Conservation (phyloP, 805 yeast species). For the Alloascoidea africana region DNA sequence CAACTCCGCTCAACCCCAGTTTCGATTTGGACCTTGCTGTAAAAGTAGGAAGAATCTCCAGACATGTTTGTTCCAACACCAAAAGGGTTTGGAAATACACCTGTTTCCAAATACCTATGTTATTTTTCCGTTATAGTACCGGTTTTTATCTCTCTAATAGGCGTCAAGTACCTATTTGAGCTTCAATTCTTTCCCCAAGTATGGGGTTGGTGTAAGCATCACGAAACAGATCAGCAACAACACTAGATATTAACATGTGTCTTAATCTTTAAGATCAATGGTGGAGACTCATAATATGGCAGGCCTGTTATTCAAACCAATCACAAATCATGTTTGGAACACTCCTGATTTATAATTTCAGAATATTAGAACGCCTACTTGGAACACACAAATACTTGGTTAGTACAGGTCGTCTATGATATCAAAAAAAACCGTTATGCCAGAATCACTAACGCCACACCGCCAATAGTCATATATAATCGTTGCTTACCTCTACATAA, state of each 20-base stretch:
- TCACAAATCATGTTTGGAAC: slow-evolving; percentile 21
- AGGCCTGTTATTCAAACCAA: slow-evolving; percentile 15
- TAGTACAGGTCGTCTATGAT: slow-evolving; percentile 7
- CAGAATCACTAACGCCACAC: no score
- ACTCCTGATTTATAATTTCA: slow-evolving; percentile 21
- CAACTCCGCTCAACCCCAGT: no score
- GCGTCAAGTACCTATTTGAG: slow-evolving; percentile 20
- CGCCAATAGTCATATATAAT: slow-evolving; percentile 9
- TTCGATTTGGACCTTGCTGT: no score
- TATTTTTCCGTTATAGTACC: slow-evolving; percentile 15
- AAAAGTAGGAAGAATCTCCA: no score
- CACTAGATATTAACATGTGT: slow-evolving; percentile 5
- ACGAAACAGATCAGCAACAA: slow-evolving; percentile 4
- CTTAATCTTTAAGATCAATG: slow-evolving; percentile 14
- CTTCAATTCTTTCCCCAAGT: slow-evolving; percentile 20
- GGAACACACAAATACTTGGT: slow-evolving; percentile 22
- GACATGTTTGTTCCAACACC: slow-evolving; percentile 23
- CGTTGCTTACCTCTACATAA: slow-evolving; percentile 9
- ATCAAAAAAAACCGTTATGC: slow-evolving; percentile 10
- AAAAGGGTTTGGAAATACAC: slow-evolving; percentile 21
- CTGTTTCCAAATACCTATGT: slow-evolving; percentile 17
- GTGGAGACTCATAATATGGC: slow-evolving; percentile 20
- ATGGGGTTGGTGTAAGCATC: slow-evolving; percentile 14
- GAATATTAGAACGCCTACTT: slow-evolving; percentile 22
- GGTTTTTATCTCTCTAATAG: slow-evolving; percentile 19